A percentile compares a stretch with the other conserved stretches of the same genome.
Evolutionary conservation across 1,139 yeast species (phyloP).

Genomic region (Yamadazyma sp.): DNA sequence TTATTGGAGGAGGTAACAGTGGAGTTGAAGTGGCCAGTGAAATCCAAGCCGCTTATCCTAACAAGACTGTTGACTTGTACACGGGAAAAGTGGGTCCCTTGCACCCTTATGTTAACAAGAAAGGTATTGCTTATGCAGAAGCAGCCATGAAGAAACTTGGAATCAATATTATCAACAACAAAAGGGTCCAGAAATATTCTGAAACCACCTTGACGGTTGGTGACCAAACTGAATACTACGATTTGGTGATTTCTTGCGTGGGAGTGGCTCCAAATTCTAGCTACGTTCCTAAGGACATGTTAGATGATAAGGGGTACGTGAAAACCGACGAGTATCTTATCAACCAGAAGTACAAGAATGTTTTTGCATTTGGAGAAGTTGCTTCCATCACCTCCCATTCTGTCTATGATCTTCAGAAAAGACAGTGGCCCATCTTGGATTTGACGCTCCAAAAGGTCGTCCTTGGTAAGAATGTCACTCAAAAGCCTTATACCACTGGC

Average conservation of each 20-base stretch:
- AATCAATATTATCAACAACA: constrained; percentile 20
- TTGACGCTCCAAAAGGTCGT: constrained; percentile 10
- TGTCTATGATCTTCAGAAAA: constrained; percentile 19
- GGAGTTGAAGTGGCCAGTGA: constrained; percentile 33
- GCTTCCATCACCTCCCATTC: constrained; percentile 17
- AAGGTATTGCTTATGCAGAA: constrained; percentile 15
- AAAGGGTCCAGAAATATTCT: background rate
- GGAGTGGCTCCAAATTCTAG: constrained; percentile 21
- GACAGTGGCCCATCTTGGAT: constrained; percentile 16
- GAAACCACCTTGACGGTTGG: constrained; percentile 10
- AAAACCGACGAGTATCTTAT: constrained; percentile 19
- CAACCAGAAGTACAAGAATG: constrained; percentile 20
- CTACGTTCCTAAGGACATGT: constrained; percentile 14
- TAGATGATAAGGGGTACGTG: constrained; percentile 18
- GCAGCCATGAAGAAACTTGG: constrained; percentile 13
- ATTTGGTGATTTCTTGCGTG: constrained; percentile 21
- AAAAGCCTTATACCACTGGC: constrained; percentile 15
- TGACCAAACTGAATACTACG: constrained; percentile 16
- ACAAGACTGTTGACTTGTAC: constrained; percentile 20
- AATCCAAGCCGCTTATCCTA: constrained; percentile 17
- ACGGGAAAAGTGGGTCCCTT: constrained; percentile 23
- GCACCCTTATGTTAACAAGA: constrained; percentile 11
- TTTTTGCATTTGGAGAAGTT: constrained; percentile 27
- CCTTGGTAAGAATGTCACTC: constrained; percentile 11
- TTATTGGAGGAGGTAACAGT: constrained; percentile 32